Base-by-base conservation (phyloP, 148 eudicot species). In the Drosera capensis region DNA sequence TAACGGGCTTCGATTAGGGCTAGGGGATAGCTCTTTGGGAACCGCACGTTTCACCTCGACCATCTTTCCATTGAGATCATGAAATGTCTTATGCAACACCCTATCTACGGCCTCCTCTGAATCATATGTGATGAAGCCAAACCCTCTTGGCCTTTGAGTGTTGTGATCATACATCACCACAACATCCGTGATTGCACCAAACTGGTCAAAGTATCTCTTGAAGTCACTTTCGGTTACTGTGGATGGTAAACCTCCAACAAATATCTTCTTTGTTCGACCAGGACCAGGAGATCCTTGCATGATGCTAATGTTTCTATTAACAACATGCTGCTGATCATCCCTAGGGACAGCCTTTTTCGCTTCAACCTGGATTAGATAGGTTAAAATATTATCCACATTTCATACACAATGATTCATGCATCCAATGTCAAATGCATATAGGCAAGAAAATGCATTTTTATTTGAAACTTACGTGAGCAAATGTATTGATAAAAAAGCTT, bases 101-200 rank as follows among this genome's bases (percentile, higher is more conserved):
- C 68, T 64, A 46, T 81, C 92, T 5, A 81, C 95, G 44, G 86
- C 82, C 23, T 86, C 95, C 58, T 86, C 95, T 3, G 83, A 70
- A 50, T 86, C 92, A 47, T 64, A 86, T 26, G 92, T 86, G 31
- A 86, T 86, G 59, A 86, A 86, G 15, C 95, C 95, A 56, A 86
- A 86, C 5, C 95, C 95, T 68, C 95, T 74, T 36, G 92, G 95
- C 48, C 95, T 72, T 60, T 80, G 86, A 19, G 95, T 86, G 59
- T 73, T 78, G 65, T 80, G 95, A 67, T 86, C 95, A 64, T 86
- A 86, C 95, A 86, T 86, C 22, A 86, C 92, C 38, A 81, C 95
- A 25, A 81, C 95, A 63, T 86, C 95, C 1, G 79, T 78, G 41
- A 80, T 78, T 21, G 59, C 69, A 50, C 95, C 95, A 55, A 86